Base-by-base conservation (phyloP, 2,329 filamentous ascomycete species). In the Fusarium sp. region DNA sequence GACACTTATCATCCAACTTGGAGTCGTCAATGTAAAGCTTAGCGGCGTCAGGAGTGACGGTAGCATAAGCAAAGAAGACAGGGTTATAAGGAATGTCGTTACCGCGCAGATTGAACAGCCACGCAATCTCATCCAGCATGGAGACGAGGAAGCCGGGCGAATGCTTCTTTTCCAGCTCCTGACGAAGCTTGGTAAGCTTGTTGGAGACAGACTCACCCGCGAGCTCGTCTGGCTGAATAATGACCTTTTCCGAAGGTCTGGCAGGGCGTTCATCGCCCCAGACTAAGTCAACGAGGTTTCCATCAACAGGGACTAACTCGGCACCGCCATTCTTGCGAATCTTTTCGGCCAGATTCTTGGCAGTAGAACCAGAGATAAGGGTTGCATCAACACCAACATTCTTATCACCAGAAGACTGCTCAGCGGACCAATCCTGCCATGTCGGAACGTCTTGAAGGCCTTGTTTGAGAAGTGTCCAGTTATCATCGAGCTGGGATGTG, bases 61-160 rank as follows among this genome's bases (percentile, higher is more conserved):
- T 86, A 43, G 95, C 95, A 74, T 98, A 99, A 17, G 95, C 96
- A 80, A 98, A 98, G 83, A 99, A 98, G 48, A 99, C 96, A 0
- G 96, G 96, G 76, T 99, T 99, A 82, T 96, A 99, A 0, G 94
- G 93, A 68, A 99, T 98, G 76, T 98, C 96, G 77, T 86, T 96
- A 72, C 96, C 96, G 71, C 96, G 89, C 47, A 99, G 82, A 79
- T 99, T 99, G 83, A 97, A 97, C n/a, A 99, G 85, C 96, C 96
- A 99, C 12, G 96, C 96, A 72, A 97, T 89, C 79, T 99, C 96
- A 74, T 99, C 96, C 42, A 99, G 87, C 89, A 96, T 94, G 7
- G 94, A 97, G 44, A 98, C 88, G 47, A 98, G 89, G 71, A 98
- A 93, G 2, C 93, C 95, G 19, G 90, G 86, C 7, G 89, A 91